Base-by-base conservation (phyloP, 2,329 filamentous ascomycete species). In the Moelleriella libera region DNA sequence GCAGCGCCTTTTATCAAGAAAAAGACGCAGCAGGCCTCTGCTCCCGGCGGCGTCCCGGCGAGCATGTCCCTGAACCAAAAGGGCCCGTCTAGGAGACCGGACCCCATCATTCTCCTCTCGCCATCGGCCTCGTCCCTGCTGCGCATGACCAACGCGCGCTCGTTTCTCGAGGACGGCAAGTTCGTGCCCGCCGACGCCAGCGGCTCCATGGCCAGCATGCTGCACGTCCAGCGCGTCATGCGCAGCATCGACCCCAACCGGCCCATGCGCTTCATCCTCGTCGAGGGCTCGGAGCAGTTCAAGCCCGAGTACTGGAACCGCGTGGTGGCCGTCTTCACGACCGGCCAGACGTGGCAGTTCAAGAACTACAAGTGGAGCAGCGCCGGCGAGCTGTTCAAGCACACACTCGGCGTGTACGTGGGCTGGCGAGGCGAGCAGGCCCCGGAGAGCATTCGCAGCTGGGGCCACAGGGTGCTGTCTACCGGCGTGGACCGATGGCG, bases 251-350 rank as follows among this genome's bases (percentile, higher is more conserved):
- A 87, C 59, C 70, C 83, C 3, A 69, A 72, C 47, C 80, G 83
- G 12, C 83, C 88, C 1, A 80, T 92, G 59, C 86, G 89, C 44
- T 98, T 98, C 71, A 94, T 97, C 60, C 80, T 98, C 40, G 90
- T 97, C 47, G 92, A 98, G 63, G 84, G 83, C 14, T 85, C 89
- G 0, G 83, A 94, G 60, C 85, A 92, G 63, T 98, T 98, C 76
- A 94, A 95, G 64, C 92, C 92, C 0, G 89, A 97, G 61, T 96
- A 97, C 71, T 98, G 92, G 92, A 83, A 83, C 58, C 82, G 89
- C 46, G 85, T 98, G 6, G 92, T 96, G 2, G 92, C 86, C 10
- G 89, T 98, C 49, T 97, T 98, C 68, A 98, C 92, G 0, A 98
- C 92, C 0, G 92, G 92, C 34, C 92, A 98, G 68, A 82, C 84